Evolutionary conservation across 2,329 filamentous ascomycete species (phyloP), one percentile per base, ranked within the genome.

Genomic region (Nemania diffusa): DNA sequence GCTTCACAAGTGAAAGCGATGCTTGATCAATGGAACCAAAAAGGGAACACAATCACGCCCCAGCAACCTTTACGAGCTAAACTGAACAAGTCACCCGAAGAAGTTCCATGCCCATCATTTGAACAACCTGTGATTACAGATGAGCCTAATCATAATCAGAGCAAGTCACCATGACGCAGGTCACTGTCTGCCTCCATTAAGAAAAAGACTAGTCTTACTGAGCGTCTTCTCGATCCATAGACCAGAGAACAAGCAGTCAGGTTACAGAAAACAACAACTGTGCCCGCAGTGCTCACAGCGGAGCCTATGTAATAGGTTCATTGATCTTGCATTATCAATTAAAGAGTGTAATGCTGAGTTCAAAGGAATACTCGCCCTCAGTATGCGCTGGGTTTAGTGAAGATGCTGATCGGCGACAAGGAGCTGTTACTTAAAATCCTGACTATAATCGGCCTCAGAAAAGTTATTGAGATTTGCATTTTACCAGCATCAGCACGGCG

Each of bases 1-100:
- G 92, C 87, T 0, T 92, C 93, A 0, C 87, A 93, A 78, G 84
- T 98, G 0, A 78, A 86, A 73, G 72, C 79, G 37, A 83, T 85
- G 81, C 76, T 86, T 4, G 75, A 77, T 20, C 78, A 78, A 42
- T 86, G 84, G 84, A 77, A 78, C 37, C 37, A 50, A 27, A 75
- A 73, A 66, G 34, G 58, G 11, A 61, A 64, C 44, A 60, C 13
- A 20, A 27, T 34, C 2, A 29, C 59, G 15, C 24, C 70, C 7
- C 55, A 70, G 44, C 20, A 64, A 5, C 37, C 73, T 52, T 11
- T 65, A 11, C 69, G 70, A 56, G 67, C 71, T 24, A 72, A 69
- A 57, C 60, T 64, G 55, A 60, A 57, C 52, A 65, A 26, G 13
- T 42, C 66, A 46, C 52, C 65, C 11, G 8, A 9, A 7, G 37